These are phyloP conservation scores for Apiospora saccharicola DNA, from an alignment of 2,329 filamentous ascomycete genomes.

Conservation along the genomic window DNA sequence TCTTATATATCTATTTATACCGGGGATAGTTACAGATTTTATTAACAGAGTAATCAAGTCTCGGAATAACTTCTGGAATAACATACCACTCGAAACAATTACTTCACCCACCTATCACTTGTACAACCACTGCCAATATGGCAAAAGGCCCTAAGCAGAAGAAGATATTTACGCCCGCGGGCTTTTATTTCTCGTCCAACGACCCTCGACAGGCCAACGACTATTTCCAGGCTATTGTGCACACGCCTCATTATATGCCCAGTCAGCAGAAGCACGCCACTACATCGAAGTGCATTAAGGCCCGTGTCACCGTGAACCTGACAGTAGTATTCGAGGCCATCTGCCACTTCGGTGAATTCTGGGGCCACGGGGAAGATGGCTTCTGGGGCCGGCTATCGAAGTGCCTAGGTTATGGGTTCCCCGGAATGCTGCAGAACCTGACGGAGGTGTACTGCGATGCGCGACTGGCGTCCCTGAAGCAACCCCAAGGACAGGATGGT, in stretches of 20 bases:
- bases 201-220: neutral
- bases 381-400: neutral
- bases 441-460: neutral
- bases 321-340: neutral
- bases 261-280: neutral
- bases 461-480: neutral
- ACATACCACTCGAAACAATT: neutral
- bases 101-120: neutral
- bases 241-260: neutral
- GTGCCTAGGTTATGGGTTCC: neutral
- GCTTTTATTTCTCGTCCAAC: neutral
- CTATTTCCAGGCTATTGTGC: neutral
- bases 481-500: neutral
- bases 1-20: neutral
- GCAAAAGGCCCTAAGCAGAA: neutral
- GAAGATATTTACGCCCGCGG: neutral
- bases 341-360: neutral
- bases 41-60: neutral
- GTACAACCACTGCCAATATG: neutral
- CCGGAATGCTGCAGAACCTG: neutral
- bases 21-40: neutral
- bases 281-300: neutral
- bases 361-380: accelerated
- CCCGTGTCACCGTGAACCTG: neutral
- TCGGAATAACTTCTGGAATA: neutral